Base-by-base conservation (phyloP, 345 rosid species). In the Camelina sativa region DNA sequence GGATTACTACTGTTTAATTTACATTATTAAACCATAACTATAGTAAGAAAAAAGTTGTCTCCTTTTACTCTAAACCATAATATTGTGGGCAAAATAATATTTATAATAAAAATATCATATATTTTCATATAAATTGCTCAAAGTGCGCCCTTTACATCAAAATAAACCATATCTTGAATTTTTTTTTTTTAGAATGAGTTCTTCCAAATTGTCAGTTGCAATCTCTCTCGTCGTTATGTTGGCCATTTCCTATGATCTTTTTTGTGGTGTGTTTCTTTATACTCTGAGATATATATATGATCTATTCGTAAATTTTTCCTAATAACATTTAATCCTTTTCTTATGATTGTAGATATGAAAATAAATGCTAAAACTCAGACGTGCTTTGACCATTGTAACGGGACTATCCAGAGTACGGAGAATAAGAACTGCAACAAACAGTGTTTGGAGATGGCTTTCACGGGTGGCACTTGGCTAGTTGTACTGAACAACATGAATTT, bases 401-500 rank as follows among this genome's bases (percentile, higher is more conserved):
- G 28, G 23, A 63, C 37, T 0, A 8, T 2, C 37, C 4, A 43
- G 8, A 43, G 67, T 43, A 44, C 44, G 37, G 54, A 44, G 23
- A 63, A 16, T 44, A 23, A 16, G 53, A 32, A 44, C n/a, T 62
- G 53, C 38, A 44, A 63, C 67, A 46, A 46, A n/a, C 8, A 4
- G 53, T 63, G 67, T 63, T 44, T 63, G 22, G 67, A 63, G n/a
- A 63, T 23, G 15, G 38, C 67, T 44, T 63, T 28, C 41, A 46
- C 22, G 1, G 16, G 23, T 64, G 55, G 41, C 11, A n/a, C 3
- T 44, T 62, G 67, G 67, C 23, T 63, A 13, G 68, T 64, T 64
- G n/a, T 19, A 28, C 17, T 46, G 16, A 64, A 63, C 22, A 44
- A 4, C 40, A 46, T 63, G 68, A 46, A 46, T 6, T 64, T 64